These are phyloP conservation scores for Diplocarpon mali DNA, from an alignment of 2,329 filamentous ascomycete species.

Conservation along the genomic window DNA sequence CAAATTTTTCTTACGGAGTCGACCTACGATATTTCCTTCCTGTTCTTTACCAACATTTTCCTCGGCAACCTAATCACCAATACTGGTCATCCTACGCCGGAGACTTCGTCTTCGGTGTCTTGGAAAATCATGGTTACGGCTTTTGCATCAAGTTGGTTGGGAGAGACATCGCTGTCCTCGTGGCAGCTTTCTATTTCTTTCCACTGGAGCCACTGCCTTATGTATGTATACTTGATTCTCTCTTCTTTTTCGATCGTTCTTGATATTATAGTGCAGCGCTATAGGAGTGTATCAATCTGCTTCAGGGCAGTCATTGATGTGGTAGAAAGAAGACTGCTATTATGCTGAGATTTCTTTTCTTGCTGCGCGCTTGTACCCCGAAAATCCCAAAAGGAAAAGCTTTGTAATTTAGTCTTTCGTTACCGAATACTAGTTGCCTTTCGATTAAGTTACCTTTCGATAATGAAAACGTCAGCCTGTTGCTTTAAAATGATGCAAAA, in stretches of 20 bases:
- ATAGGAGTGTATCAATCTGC: constrained; percentile 17
- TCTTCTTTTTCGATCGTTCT: constrained; percentile 4
- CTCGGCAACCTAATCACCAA: constrained; percentile 29
- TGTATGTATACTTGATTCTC: constrained; percentile 20
- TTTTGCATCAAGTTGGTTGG: constrained; percentile 34
- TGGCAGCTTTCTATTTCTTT: constrained; percentile 16
- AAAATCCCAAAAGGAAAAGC: constrained; percentile 13
- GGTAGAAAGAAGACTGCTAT: constrained; percentile 15
- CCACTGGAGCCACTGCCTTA: constrained; percentile 18
- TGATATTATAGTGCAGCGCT: constrained; percentile 11
- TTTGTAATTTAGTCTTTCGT: constrained; percentile 28
- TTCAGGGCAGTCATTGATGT: constrained; percentile 16
- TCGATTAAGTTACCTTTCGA: background rate
- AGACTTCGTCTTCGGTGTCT: constrained; percentile 41
- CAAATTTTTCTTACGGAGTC: constrained; percentile 15
- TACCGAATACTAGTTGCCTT: constrained; percentile 19
- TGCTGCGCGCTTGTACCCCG: constrained; percentile 20
- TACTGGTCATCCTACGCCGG: constrained; percentile 47
- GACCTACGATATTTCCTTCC: constrained; percentile 25
- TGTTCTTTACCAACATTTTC: constrained; percentile 28
- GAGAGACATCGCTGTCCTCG: constrained; percentile 16
- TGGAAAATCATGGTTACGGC: constrained; percentile 52
- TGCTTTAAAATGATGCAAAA: no score
- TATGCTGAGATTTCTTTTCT: constrained; percentile 23
- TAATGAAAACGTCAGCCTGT: no score